Evolutionary conservation across 495 filamentous ascomycete species (phyloP), one percentile per base, ranked within the genome.

Genomic region (Penicillium fimorum): DNA sequence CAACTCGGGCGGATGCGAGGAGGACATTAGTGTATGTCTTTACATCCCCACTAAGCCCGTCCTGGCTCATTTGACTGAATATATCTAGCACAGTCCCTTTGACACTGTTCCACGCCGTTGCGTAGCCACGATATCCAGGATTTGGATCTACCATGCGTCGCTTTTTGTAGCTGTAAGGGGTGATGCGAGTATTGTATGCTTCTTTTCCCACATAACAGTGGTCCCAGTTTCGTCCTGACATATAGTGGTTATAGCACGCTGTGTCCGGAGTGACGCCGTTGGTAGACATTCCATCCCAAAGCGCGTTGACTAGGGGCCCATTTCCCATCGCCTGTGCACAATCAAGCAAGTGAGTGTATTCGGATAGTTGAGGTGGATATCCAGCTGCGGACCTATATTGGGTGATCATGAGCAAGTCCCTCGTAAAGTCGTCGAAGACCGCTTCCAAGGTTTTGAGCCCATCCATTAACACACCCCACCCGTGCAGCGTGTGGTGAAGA

Each of bases 221-320:
- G 9, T 79, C 60, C 79, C 78, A 82, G 42, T 75, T 66, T 20
- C 70, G 70, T 1, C 74, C 74, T 29, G 71, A 76, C 63, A 86
- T 74, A 45, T 79, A 82, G 40, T 76, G 63, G 47, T 87, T 88
- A 64, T 84, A 88, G 59, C 82, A 84, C 49, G 69, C 67, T 2
- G 71, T 60, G 61, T 86, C 76, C 1, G 75, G 81, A n/a, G 55
- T 25, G 6, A 83, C 37, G 2, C 61, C 56, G 6, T 70, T 61
- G 15, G 57, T 24, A 7, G 58, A 5, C 74, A 87, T 80, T 5
- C 70, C 61, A 15, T 67, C 57, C 85, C 86, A 89, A 9, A 85
- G 56, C 2, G 62, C 53, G n/a, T 76, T 63, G 4, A 82, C 82
- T 42, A 78, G 62, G 1, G 57, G 37, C 0, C 47, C 62, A 65